Percentiles rank a stretch among this genome's conserved stretches.
These are phyloP conservation scores for Fonsecaea nubica DNA, from an alignment of 2,329 filamentous ascomycete species.

Conservation along the genomic window DNA sequence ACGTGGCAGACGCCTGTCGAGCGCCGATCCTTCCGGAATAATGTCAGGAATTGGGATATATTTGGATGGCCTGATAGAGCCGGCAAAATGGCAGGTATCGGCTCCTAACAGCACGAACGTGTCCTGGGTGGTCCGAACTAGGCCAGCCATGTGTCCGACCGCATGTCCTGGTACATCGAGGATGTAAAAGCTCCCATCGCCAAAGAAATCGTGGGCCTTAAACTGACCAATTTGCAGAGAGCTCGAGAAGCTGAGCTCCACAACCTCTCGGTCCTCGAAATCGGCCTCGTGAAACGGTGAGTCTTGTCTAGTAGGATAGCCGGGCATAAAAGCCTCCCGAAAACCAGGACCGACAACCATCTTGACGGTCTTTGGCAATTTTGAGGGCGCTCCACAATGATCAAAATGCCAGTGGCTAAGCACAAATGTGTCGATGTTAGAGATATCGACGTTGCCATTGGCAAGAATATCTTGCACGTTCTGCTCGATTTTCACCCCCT, in stretches of 20 bases:
- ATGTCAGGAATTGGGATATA: slow-evolving; percentile 41
- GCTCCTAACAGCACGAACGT: slow-evolving; percentile 36
- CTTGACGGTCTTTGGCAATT: slow-evolving; percentile 54
- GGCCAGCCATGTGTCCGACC: slow-evolving; percentile 38
- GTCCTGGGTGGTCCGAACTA: slow-evolving; percentile 37
- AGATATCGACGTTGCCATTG: slow-evolving; percentile 24
- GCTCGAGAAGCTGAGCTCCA: slow-evolving; percentile 43
- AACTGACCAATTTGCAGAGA: slow-evolving; percentile 46
- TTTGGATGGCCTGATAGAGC: slow-evolving; percentile 41
- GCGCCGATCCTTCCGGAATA: neutral
- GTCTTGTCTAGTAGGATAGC: slow-evolving; percentile 52
- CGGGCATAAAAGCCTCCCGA: slow-evolving; percentile 55
- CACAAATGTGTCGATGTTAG: slow-evolving; percentile 36
- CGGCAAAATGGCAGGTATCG: slow-evolving; percentile 27
- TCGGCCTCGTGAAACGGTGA: slow-evolving; percentile 48
- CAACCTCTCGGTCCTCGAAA: slow-evolving; percentile 40
- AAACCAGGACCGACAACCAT: slow-evolving; percentile 63
- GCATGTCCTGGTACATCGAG: slow-evolving; percentile 50
- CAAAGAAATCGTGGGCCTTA: slow-evolving; percentile 57
- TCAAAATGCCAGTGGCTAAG: slow-evolving; percentile 45
- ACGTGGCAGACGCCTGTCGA: slow-evolving; percentile 15
- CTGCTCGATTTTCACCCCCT: slow-evolving; percentile 5
- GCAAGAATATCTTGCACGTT: slow-evolving; percentile 1
- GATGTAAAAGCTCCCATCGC: slow-evolving; percentile 63
- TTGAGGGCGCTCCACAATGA: slow-evolving; percentile 59